These are phyloP conservation scores for Leccinum pachyderme DNA, from an alignment of 1,284 basidiomycete genomes.

Conservation along the genomic window DNA sequence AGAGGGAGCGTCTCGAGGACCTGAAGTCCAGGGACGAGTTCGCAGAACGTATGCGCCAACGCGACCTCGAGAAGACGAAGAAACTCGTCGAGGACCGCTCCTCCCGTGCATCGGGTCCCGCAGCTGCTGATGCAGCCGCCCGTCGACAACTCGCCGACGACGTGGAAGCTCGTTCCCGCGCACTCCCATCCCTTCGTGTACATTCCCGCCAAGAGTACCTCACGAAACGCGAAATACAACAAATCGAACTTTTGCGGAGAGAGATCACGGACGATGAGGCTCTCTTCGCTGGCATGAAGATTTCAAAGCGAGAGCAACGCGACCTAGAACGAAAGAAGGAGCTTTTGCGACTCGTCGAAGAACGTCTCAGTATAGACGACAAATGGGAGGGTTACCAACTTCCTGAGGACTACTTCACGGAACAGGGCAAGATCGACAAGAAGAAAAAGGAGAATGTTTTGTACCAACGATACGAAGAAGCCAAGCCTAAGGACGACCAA, in stretches of 20 bases:
- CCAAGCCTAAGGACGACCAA: conserved; percentile 82
- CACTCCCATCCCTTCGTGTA: conserved; percentile 80
- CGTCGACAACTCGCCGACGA: conserved; percentile 87
- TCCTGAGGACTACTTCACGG: conserved; percentile 96
- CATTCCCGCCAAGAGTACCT: conserved; percentile 93
- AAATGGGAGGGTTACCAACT: conserved; percentile 92
- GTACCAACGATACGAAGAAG: conserved; percentile 94
- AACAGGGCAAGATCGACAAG: conserved; percentile 97
- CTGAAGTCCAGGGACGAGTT: conserved; percentile 90
- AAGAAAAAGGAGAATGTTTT: conserved; percentile 94
- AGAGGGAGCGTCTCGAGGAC: conserved; percentile 79
- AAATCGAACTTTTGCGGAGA: conserved; percentile 89
- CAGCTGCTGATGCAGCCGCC: conserved; percentile 78
- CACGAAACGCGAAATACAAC: conserved; percentile 93
- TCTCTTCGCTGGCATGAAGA: conserved; percentile 84
- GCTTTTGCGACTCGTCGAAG: conserved; percentile 88
- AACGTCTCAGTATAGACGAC: conserved; percentile 90
- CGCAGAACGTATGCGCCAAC: conserved; percentile 81
- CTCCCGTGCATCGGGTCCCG: conserved; percentile 63
- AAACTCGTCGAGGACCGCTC: conserved; percentile 92
- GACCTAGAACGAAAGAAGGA: conserved; percentile 94
- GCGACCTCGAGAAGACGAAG: conserved; percentile 85
- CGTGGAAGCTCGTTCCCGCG: conserved; percentile 67
- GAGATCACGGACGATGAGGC: conserved; percentile 93
- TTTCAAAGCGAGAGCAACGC: conserved; percentile 79